phyloP scores from a whole-genome alignment of 2,329 filamentous ascomycete species.

The Zarea fungicola region DNA sequence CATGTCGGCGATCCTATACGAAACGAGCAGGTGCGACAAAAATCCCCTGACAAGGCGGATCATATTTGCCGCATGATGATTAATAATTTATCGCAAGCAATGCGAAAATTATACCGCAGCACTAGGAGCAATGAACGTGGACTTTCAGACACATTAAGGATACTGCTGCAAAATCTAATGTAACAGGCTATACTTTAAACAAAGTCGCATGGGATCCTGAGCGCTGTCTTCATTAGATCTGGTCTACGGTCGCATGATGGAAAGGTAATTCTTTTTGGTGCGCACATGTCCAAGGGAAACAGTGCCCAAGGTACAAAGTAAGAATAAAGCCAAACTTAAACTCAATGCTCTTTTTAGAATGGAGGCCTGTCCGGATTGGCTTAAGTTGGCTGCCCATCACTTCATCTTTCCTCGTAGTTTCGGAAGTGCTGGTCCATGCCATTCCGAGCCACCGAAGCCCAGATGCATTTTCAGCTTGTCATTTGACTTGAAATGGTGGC shows the following conservation, averaged over 20 bases:
- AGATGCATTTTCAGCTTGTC: conserved; percentile 4
- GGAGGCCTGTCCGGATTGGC: not conserved
- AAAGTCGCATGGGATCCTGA: no score
- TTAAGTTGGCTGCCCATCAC: not conserved
- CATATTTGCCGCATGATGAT: not conserved
- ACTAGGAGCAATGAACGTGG: no score
- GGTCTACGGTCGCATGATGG: no score
- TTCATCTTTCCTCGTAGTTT: not conserved
- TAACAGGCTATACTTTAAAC: no score
- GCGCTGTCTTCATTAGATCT: no score
- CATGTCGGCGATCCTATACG: conserved; percentile 3
- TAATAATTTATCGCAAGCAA: not conserved
- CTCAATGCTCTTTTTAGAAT: not conserved
- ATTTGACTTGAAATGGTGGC: conserved; percentile 1
- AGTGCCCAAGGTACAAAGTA: not conserved
- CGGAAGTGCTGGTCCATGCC: not conserved
- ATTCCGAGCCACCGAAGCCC: conserved; percentile 4
- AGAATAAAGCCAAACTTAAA: not conserved
- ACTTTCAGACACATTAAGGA: no score
- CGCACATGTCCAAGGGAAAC: not conserved
- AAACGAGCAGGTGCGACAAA: conserved; percentile 2
- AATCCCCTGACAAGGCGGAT: not conserved
- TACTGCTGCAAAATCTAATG: no score
- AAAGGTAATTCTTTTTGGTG: not conserved
- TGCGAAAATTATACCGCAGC: not conserved